Base-by-base conservation (phyloP, 225 moss, liverwort and hornwort species). In the Polytrichum formosum region DNA sequence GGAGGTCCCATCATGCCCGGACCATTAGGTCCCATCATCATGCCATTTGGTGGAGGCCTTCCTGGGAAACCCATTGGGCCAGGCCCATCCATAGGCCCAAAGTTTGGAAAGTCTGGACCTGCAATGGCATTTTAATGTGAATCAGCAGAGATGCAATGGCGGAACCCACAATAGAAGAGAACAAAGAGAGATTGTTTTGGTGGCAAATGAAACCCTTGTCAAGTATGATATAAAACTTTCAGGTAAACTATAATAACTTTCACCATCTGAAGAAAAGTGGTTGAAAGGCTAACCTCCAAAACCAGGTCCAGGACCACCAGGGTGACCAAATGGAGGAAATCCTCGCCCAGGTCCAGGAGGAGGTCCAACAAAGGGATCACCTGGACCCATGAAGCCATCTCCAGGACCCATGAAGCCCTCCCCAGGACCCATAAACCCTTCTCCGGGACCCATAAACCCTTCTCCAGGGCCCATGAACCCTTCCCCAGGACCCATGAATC, bases 1-100 rank as follows among this genome's bases (percentile, higher is more conserved):
- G 92, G 98, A 75, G 92, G 98, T 55, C 94, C 98, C 90, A 98
- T 91, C 92, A 98, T 89, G 17, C 82, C 90, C 18, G 91, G 92
- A 71, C 91, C 94, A 66, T 90, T 91, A 19, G 92, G 94, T 65
- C 91, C 90, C 74, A 99, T 92, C 92, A 99, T 85, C 69, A 77
- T 68, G 31, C 84, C 84, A 67, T 76, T 88, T 71, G 85, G 92
- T 62, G 80, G 80, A 69, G 83, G 92, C 67, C 94, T 84, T 37
- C 89, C 97, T 72, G 88, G 92, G 55, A 92, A 99, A 61, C 84
- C 91, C 90, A 94, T 94, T 18, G 76, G 91, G 85, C 96, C 93
- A 59, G 91, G 89, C 56, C 94, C 97, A 67, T 99, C 98, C 92
- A 94, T 92, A 23, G 85, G 92, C 22, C 92, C 98, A 69, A 96